These are phyloP conservation scores for Diddensiella caesifluorescens DNA, from an alignment of 805 yeast species.

Conservation along the genomic window DNA sequence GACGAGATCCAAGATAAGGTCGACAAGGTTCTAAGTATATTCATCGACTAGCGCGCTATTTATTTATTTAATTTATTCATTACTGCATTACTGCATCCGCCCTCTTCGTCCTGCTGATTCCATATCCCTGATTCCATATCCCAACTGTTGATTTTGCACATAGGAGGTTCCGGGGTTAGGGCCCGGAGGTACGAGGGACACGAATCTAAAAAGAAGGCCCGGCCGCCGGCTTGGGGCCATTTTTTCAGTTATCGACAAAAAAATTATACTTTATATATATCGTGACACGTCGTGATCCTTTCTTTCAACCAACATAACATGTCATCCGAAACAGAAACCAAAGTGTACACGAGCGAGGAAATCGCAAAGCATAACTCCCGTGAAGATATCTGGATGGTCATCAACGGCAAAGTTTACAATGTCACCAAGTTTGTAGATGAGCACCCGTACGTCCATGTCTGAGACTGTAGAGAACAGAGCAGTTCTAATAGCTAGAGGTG, in stretches of 20 bases:
- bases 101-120: too few relatives aligned
- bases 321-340: conserved; percentile 6
- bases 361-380: conserved; percentile 41
- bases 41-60: conserved; percentile 1
- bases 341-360: conserved; percentile 35
- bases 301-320: not conserved
- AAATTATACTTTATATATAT: not conserved
- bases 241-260: too few relatives aligned
- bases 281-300: conserved; percentile 2
- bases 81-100: too few relatives aligned
- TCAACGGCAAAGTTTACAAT: conserved; percentile 65
- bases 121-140: too few relatives aligned
- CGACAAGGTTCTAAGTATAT: conserved; percentile 19
- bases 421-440: conserved; percentile 48
- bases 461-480: not conserved
- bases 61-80: too few relatives aligned
- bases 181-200: too few relatives aligned
- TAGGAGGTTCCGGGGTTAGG: too few relatives aligned
- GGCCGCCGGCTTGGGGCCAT: too few relatives aligned
- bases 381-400: conserved; percentile 66
- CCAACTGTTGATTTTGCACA: too few relatives aligned
- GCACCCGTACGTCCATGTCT: conserved; percentile 45
- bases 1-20: conserved; percentile 20
- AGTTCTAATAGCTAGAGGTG: conserved; percentile 43
- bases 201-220: too few relatives aligned